Evolutionary conservation across 441 rosid species (phyloP), one percentile per base, ranked within the genome.

Genomic region (Melastoma candidum): DNA sequence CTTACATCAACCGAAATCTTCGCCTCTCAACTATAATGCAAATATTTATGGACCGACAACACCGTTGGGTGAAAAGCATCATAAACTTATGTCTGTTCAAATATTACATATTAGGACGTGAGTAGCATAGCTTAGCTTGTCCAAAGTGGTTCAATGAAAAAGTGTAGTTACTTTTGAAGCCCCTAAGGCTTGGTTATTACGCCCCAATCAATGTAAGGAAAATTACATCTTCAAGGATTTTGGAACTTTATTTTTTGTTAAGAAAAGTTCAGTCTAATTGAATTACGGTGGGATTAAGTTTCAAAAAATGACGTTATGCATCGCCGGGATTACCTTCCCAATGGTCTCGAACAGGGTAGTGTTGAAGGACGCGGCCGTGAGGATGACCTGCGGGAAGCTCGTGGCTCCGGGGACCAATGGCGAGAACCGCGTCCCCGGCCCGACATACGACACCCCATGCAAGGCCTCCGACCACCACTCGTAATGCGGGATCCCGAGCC

Each of bases 391-490:
- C 57, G 98, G 98, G 53, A 93, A 93, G 56, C 96, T 93, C 0
- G 98, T 93, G 4, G 98, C 98, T 0, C 87, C 96, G 0, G 98
- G 95, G 22, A 90, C 88, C 11, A 49, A 47, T 46, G 56, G 57
- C 46, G 79, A 68, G 61, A 90, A 90, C 54, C 12, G 74, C 0
- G 90, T 83, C 1, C 90, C 95, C 0, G 79, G 87, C 7, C 98
- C 98, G 13, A 76, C 73, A 59, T 85, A 50, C 12, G 96, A 87
- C 29, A 87, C 95, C 17, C 98, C 97, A 48, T 90, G 97, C 58
- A 90, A 70, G 41, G 96, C 97, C 74, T 90, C 97, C 0, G 95
- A 84, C 98, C 96, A 90, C 98, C 98, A 90, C 59, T 80, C 77
- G 46, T 87, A 90, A 47, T 56, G 68, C 0, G 96, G 98, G 29